phyloP scores from a whole-genome alignment of 1,284 basidiomycete species.

The Pseudozyma thailandica region DNA sequence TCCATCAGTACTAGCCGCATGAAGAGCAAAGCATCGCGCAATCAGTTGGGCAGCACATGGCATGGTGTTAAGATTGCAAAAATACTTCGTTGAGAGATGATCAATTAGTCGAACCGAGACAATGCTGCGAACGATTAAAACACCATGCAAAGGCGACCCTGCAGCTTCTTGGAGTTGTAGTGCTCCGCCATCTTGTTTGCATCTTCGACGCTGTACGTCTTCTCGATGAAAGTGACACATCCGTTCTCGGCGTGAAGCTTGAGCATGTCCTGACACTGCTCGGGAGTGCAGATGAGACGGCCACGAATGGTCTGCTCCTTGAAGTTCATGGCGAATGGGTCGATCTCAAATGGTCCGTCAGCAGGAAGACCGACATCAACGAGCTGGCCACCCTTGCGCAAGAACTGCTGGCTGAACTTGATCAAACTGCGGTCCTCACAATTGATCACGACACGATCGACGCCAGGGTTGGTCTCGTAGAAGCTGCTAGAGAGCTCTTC shows the following conservation, averaged over 20 bases:
- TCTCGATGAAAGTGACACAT: constrained; percentile 55
- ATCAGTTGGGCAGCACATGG: too few species aligned
- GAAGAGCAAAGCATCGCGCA: too few species aligned
- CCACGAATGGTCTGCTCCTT: constrained; percentile 61
- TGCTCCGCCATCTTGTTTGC: constrained; percentile 56
- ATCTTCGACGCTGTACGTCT: constrained; percentile 58
- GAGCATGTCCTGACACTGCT: constrained; percentile 59
- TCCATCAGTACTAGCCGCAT: too few species aligned
- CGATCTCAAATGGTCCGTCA: constrained; percentile 55
- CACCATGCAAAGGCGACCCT: constrained; percentile 55
- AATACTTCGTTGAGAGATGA: too few species aligned
- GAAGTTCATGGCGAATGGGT: constrained; percentile 58
- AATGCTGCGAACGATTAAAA: too few species aligned
- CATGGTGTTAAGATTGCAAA: too few species aligned
- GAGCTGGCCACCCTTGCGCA: constrained; percentile 56
- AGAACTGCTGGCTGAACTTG: constrained; percentile 53
- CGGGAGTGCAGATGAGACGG: constrained; percentile 59
- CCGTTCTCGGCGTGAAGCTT: constrained; percentile 50
- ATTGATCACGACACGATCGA: constrained; percentile 61
- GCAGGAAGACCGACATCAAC: constrained; percentile 58
- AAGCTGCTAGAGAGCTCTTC: constrained; percentile 50
- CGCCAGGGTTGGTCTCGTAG: constrained; percentile 58
- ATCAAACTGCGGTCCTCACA: constrained; percentile 48
- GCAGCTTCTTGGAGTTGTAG: constrained; percentile 50
- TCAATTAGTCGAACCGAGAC: too few species aligned